These are phyloP conservation scores for Fraxinus excelsior DNA, from an alignment of 257 asterid species.

Conservation along the genomic window DNA sequence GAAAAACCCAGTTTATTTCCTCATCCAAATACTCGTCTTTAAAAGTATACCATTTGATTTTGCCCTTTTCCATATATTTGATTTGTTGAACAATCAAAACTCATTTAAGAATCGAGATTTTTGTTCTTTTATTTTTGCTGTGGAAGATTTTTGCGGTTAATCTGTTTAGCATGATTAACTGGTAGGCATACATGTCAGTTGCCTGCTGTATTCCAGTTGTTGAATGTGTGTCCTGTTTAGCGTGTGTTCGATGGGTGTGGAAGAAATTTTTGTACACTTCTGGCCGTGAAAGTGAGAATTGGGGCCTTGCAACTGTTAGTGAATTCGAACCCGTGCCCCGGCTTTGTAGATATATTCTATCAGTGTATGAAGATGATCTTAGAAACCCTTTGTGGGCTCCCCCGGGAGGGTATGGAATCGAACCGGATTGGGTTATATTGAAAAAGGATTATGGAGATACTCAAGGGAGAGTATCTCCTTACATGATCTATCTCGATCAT, in stretches of 20 bases:
- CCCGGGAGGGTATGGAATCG: conserved; percentile 80
- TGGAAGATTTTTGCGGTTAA: conserved; percentile 12
- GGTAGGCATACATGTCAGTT: conserved; percentile 77
- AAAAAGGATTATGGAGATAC: conserved; percentile 63
- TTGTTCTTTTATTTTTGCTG: conserved; percentile 12
- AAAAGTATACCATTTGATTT: background rate
- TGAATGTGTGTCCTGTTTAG: conserved; percentile 96
- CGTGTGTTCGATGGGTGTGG: conserved; percentile 96
- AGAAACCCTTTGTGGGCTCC: conserved; percentile 79
- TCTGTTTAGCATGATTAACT: conserved; percentile 27
- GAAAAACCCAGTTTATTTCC: too few species aligned
- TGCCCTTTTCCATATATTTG: conserved; percentile 17
- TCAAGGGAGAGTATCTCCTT: conserved; percentile 69
- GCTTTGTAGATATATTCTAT: conserved; percentile 67
- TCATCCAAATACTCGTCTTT: too few species aligned
- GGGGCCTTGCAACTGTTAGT: conserved; percentile 86
- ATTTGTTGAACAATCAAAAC: background rate
- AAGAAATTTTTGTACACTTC: conserved; percentile 88
- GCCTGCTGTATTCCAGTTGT: conserved; percentile 91
- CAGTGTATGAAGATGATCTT: conserved; percentile 81
- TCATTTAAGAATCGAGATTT: conserved; percentile 2
- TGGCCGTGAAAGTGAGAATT: conserved; percentile 83
- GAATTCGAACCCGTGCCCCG: conserved; percentile 92
- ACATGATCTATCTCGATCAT: conserved; percentile 84
- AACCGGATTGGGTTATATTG: conserved; percentile 67